Conservation (phyloP, 1,284 basidiomycete genomes). For the Gymnopus androsaceus region DNA sequence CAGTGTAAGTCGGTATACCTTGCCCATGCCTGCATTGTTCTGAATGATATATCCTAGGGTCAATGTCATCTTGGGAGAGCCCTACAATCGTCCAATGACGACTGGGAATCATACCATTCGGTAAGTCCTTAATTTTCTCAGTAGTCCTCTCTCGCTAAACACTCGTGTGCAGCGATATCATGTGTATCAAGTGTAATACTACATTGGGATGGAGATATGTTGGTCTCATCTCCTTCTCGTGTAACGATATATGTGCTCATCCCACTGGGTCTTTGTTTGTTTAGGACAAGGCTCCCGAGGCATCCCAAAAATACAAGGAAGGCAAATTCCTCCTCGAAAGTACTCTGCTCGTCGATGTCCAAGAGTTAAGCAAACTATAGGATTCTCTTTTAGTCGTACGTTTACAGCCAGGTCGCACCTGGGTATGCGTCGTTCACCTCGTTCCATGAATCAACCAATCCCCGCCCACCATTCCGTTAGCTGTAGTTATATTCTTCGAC, state of each 20-base stretch:
- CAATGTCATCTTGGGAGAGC: slow-evolving; percentile 85
- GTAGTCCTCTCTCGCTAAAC: no score
- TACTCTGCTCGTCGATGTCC: slow-evolving; percentile 81
- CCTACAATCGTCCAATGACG: slow-evolving; percentile 93
- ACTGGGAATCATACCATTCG: slow-evolving; percentile 95
- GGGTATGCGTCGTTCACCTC: no score
- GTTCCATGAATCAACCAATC: no score
- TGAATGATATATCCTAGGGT: slow-evolving; percentile 56
- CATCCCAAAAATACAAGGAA: slow-evolving; percentile 95
- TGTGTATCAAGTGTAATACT: slow-evolving; percentile 85
- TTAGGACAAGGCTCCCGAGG: slow-evolving; percentile 90
- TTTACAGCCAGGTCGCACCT: slow-evolving; percentile 2
- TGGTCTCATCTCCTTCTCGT: slow-evolving; percentile 37
- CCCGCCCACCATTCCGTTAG: not conserved
- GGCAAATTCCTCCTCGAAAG: slow-evolving; percentile 97
- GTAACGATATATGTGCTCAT: slow-evolving; percentile 5
- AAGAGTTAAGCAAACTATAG: slow-evolving; percentile 40
- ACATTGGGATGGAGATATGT: slow-evolving; percentile 98
- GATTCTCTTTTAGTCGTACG: not conserved
- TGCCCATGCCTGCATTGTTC: slow-evolving; percentile 15
- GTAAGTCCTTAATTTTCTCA: no score
- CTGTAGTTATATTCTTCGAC: not conserved
- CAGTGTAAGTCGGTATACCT: slow-evolving; percentile 65
- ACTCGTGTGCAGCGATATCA: no score
- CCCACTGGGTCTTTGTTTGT: no score